Conservation (phyloP, 768 basidiomycete species). For the Porphyrellus cyaneotinctus region DNA sequence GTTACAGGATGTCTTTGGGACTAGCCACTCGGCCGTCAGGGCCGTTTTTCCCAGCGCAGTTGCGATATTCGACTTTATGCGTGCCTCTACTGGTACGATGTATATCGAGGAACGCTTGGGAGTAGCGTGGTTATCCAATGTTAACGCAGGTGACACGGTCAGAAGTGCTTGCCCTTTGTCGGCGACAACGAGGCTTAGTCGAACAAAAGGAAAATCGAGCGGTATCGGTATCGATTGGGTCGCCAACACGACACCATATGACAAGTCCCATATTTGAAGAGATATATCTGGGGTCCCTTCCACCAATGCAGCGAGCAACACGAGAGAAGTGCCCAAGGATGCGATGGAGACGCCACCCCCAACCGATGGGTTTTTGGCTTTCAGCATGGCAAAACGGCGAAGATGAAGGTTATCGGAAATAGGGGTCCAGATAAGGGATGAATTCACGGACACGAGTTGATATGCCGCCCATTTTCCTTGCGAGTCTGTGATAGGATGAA, state of each 20-base stretch:
- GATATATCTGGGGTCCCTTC: constrained; percentile 38
- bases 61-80: constrained; percentile 56
- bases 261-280: constrained; percentile 65
- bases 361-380: constrained; percentile 2
- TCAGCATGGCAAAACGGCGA: constrained; percentile 16
- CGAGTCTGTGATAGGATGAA: constrained; percentile 32
- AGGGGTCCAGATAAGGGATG: constrained; percentile 23
- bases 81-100: constrained; percentile 54
- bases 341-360: constrained; percentile 35
- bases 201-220: constrained; percentile 33
- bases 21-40: constrained; percentile 46
- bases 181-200: constrained; percentile 31
- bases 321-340: constrained; percentile 54
- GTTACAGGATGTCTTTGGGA: neutral
- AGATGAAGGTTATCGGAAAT: constrained; percentile 21
- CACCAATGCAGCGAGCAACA: constrained; percentile 48
- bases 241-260: constrained; percentile 61
- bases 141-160: constrained; percentile 39
- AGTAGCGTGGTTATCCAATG: neutral
- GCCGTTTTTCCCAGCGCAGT: constrained; percentile 54
- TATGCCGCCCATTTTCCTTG: constrained; percentile 42
- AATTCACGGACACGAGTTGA: constrained; percentile 28
- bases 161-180: constrained; percentile 50
- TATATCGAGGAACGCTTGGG: constrained; percentile 49
- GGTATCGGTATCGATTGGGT: constrained; percentile 50